Evolutionary conservation across 1,284 basidiomycete species (phyloP).

Genomic region (Psilocybe mexicana): DNA sequence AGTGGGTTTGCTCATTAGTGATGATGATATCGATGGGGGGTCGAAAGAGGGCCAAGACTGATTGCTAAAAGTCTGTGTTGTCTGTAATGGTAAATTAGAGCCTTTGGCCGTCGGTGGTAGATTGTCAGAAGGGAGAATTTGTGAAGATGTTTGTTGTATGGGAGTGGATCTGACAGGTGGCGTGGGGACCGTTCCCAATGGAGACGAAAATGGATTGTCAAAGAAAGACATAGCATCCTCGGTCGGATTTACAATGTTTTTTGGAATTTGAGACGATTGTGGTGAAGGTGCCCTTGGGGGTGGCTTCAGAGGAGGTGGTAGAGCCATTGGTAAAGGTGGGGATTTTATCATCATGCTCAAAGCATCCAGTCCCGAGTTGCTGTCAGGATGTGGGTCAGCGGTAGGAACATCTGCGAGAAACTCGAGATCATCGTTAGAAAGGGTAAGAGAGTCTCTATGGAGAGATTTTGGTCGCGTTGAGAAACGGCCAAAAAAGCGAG

Average conservation of each 20-base stretch:
- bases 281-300: conserved; percentile 34
- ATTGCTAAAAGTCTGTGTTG: conserved; percentile 1
- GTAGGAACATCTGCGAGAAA: conserved; percentile 76
- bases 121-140: conserved; percentile 4
- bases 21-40: conserved; percentile 8
- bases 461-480: conserved; percentile 39
- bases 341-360: conserved; percentile 43
- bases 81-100: conserved; percentile 1
- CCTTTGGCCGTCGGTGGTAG: neutral
- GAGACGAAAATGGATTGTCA: conserved; percentile 14
- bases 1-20: conserved; percentile 10
- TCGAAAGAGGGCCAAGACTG: conserved; percentile 20
- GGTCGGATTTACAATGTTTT: conserved; percentile 1
- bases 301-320: conserved; percentile 49
- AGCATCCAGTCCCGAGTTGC: conserved; percentile 33
- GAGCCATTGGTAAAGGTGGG: conserved; percentile 43
- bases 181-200: conserved; percentile 16
- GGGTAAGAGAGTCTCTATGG: conserved; percentile 52
- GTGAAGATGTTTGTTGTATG: neutral
- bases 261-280: conserved; percentile 1
- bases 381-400: conserved; percentile 44
- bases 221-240: conserved; percentile 26
- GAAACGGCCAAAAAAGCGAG: conserved; percentile 71
- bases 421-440: conserved; percentile 72
- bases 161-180: conserved; percentile 18